Evolutionary conservation across 257 asterid species (phyloP).

Genomic region (Nicotiana attenuata): DNA sequence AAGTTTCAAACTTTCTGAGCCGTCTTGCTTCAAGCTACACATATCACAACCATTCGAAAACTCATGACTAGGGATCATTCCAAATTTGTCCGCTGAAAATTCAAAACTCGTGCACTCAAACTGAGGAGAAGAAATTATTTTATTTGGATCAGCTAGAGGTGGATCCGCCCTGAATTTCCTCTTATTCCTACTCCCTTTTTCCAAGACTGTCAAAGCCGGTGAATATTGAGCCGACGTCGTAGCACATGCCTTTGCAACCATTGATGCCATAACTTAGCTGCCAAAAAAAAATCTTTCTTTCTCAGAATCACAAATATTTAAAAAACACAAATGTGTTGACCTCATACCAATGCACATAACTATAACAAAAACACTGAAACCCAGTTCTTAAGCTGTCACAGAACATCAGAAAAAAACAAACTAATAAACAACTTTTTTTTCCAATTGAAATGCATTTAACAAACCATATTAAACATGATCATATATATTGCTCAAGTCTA

Average conservation of each 20-base stretch:
- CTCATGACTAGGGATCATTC: constrained; percentile 31
- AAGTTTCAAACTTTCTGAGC: constrained; percentile 58
- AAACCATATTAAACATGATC: constrained; percentile 1
- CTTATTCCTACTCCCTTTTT: constrained; percentile 86
- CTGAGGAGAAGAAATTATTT: constrained; percentile 45
- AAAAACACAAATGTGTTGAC: background rate
- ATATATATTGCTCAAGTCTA: constrained; percentile 2
- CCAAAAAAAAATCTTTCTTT: constrained; percentile 21
- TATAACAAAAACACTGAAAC: constrained; percentile 8
- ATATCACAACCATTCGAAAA: constrained; percentile 49
- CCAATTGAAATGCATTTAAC: background rate
- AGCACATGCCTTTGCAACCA: constrained; percentile 67
- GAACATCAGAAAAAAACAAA: background rate
- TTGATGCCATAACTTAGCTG: constrained; percentile 71
- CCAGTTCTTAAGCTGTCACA: constrained; percentile 2
- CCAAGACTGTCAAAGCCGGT: constrained; percentile 52
- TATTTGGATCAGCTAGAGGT: constrained; percentile 53
- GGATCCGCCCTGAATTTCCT: constrained; percentile 93
- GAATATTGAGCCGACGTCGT: constrained; percentile 53
- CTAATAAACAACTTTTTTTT: background rate
- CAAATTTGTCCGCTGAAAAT: constrained; percentile 74
- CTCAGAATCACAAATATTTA: constrained; percentile 6
- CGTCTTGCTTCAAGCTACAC: constrained; percentile 46
- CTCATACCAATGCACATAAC: background rate
- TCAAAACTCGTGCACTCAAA: constrained; percentile 62